Base-by-base conservation (phyloP, 305 asterid species). In the Fraxinus albicans region DNA sequence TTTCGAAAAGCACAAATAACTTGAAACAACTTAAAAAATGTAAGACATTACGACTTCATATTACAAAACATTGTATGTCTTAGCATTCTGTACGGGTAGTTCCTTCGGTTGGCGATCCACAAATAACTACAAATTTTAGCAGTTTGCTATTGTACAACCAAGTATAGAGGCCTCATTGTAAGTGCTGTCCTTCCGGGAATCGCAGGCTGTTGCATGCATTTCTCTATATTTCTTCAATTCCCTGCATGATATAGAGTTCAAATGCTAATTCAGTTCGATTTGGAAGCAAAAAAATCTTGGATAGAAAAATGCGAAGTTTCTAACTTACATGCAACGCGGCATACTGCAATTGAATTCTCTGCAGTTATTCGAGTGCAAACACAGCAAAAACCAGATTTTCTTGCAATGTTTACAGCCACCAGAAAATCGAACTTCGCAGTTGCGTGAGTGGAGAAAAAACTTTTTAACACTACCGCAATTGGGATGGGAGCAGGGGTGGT, bases 241-340 rank as follows among this genome's bases (percentile, higher is more conserved):
- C 88, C 91, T 89, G 87, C 80, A 85, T 81, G 53, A 81, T 80
- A 40, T 44, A 81, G 21, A 77, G 73, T 36, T 73, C 77, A 31
- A 35, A 82, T 19, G 17, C 80, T 27, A 75, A 17, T 77, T 55
- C 9, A 7, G 81, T 72, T 35, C 38, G 58, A 73, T 72, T 60
- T 31, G 25, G 77, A 83, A 77, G 77, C 70, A 83, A 33, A 73
- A 42, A 77, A 23, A 42, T 21, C 60, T 33, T 29, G 85, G 60
- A 76, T 9, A 42, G 21, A 19, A 70, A 38, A 42, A 79, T 60
- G 74, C 17, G 27, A 31, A 67, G 65, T 60, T 12, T 23, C 70
- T n/a, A 81, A 86, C 88, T 53, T 84, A 91, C 95, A n/a, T 80
- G 93, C 97, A 92, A 17, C 91, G 90, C 13, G 93, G 95, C 63